These are phyloP conservation scores for Penicillium daleae DNA, from an alignment of 495 filamentous ascomycete species.

Conservation along the genomic window DNA sequence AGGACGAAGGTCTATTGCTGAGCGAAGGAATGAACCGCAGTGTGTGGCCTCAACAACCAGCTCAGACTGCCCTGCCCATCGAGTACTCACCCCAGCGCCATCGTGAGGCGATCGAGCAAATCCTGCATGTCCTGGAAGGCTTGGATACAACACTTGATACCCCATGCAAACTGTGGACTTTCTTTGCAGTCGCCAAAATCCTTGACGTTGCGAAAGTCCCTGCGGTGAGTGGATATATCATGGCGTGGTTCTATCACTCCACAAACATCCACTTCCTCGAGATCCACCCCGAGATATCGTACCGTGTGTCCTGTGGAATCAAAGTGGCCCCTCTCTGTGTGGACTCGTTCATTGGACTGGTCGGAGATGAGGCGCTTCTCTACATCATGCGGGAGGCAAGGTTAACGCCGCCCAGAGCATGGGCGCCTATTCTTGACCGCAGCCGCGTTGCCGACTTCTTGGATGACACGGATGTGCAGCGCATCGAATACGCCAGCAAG, in stretches of 20 bases:
- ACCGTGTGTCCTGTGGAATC: constrained; percentile 50
- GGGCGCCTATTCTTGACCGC: constrained; percentile 14
- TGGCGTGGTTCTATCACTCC: constrained; percentile 51
- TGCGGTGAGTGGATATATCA: constrained; percentile 39
- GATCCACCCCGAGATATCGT: constrained; percentile 48
- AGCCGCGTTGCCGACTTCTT: constrained; percentile 39
- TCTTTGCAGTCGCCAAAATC: constrained; percentile 61
- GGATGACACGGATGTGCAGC: constrained; percentile 49
- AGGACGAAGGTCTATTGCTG: not conserved
- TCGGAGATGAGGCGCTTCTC: constrained; percentile 51
- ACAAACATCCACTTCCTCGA: constrained; percentile 52
- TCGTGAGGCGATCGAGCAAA: constrained; percentile 60
- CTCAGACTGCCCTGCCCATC: constrained; percentile 25
- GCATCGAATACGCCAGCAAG: constrained; percentile 56
- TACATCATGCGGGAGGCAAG: constrained; percentile 25
- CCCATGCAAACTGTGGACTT: constrained; percentile 66
- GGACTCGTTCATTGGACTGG: constrained; percentile 52
- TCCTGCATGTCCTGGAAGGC: constrained; percentile 57
- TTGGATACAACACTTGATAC: constrained; percentile 59
- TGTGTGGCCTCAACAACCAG: not conserved
- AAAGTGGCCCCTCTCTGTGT: constrained; percentile 42
- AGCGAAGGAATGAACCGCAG: not conserved
- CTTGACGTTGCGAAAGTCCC: constrained; percentile 52
- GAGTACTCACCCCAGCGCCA: constrained; percentile 67
- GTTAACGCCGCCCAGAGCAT: constrained; percentile 16